Evolutionary conservation across 2,329 filamentous ascomycete species (phyloP).

Genomic region (Rhexocercosporidium sp.): DNA sequence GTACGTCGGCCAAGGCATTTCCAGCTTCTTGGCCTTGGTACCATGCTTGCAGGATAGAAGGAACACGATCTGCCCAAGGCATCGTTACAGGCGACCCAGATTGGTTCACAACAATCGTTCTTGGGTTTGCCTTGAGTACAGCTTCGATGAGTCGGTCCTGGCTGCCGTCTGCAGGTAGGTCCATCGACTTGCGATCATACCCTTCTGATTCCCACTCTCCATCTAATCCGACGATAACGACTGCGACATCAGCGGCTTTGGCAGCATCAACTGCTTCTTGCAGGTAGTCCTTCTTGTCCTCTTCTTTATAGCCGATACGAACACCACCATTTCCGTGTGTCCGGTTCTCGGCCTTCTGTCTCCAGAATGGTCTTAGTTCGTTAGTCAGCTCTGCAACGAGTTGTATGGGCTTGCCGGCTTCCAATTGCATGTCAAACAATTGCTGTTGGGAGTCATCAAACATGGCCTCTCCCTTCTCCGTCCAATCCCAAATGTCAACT

Average conservation of each 20-base stretch:
- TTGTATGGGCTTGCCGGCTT: slow-evolving; percentile 63
- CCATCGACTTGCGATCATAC: slow-evolving; percentile 68
- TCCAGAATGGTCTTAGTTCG: slow-evolving; percentile 65
- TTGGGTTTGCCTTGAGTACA: slow-evolving; percentile 65
- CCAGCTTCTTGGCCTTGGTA: slow-evolving; percentile 74
- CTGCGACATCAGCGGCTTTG: slow-evolving; percentile 66
- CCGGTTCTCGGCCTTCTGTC: slow-evolving; percentile 60
- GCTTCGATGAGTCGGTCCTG: slow-evolving; percentile 69
- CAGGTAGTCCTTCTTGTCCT: slow-evolving; percentile 64
- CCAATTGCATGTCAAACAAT: slow-evolving; percentile 63
- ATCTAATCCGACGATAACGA: slow-evolving; percentile 73
- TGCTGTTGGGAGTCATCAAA: slow-evolving; percentile 71
- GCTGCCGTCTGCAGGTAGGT: slow-evolving; percentile 59
- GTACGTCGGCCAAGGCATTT: slow-evolving; percentile 69
- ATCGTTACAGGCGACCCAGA: slow-evolving; percentile 72
- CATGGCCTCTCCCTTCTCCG: slow-evolving; percentile 72
- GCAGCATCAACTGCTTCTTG: slow-evolving; percentile 68
- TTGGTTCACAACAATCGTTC: slow-evolving; percentile 71
- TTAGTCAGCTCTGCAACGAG: slow-evolving; percentile 70
- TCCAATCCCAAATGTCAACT: slow-evolving; percentile 73
- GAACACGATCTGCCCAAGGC: slow-evolving; percentile 70
- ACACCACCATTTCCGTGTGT: slow-evolving; percentile 74
- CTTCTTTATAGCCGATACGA: slow-evolving; percentile 72
- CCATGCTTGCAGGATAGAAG: slow-evolving; percentile 73
- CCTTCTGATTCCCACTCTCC: slow-evolving; percentile 79